These are phyloP conservation scores for Reticulascus tulasneorum DNA, from an alignment of 2,329 filamentous ascomycete species.

Conservation along the genomic window DNA sequence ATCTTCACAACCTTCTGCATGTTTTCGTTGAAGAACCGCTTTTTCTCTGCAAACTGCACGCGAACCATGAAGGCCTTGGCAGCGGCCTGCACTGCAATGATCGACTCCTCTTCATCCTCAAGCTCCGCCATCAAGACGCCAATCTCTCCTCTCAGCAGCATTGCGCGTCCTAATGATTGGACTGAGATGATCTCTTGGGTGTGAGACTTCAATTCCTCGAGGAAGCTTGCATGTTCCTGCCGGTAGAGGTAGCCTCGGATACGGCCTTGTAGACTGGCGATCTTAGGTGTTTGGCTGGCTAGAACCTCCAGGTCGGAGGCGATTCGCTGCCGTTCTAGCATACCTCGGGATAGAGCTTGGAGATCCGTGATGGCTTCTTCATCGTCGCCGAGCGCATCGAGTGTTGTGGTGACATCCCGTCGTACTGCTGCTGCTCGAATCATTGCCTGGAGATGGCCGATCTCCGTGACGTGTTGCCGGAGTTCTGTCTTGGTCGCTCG, in stretches of 20 bases:
- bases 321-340: constrained; percentile 51
- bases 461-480: constrained; percentile 34
- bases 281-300: constrained; percentile 50
- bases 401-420: constrained; percentile 41
- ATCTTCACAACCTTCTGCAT: constrained; percentile 99
- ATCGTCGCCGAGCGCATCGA: constrained; percentile 43
- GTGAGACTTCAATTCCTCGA: constrained; percentile 67
- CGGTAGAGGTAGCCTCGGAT: constrained; percentile 64
- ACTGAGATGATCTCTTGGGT: constrained; percentile 64
- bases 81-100: constrained; percentile 71
- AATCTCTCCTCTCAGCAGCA: constrained; percentile 71
- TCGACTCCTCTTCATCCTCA: constrained; percentile 75
- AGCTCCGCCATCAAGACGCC: constrained; percentile 72
- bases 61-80: constrained; percentile 72
- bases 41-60: constrained; percentile 75
- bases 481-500: constrained; percentile 45
- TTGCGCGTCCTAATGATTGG: constrained; percentile 73
- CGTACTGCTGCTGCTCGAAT: constrained; percentile 53
- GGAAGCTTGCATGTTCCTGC: constrained; percentile 54
- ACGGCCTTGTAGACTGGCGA: constrained; percentile 62
- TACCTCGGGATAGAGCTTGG: constrained; percentile 58
- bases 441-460: constrained; percentile 47
- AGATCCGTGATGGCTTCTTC: constrained; percentile 45
- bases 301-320: constrained; percentile 50
- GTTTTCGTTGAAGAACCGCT: constrained; percentile 85